phyloP scores from a whole-genome alignment of 2,329 filamentous ascomycete species.

The Phyllosticta ampelicida region DNA sequence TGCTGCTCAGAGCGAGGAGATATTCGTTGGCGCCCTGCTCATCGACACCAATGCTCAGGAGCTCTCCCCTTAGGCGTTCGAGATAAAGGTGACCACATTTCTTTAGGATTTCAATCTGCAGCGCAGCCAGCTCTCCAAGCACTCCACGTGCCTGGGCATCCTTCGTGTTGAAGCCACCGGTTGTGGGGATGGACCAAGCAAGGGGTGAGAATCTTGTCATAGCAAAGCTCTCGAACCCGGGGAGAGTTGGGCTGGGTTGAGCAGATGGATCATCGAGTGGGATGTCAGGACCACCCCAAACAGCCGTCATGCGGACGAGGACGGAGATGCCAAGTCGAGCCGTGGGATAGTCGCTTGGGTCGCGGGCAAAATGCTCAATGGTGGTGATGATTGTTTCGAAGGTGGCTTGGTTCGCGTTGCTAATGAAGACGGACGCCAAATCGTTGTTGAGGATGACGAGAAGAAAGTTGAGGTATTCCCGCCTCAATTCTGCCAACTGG shows the following conservation, averaged over 20 bases:
- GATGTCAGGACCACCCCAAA: slow-evolving; percentile 79
- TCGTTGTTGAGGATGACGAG: slow-evolving; percentile 85
- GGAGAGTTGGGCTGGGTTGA: slow-evolving; percentile 39
- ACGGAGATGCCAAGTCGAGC: slow-evolving; percentile 72
- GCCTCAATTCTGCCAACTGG: slow-evolving; percentile 78
- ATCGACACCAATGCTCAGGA: slow-evolving; percentile 54
- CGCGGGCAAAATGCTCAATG: slow-evolving; percentile 73
- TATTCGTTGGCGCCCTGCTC: slow-evolving; percentile 56
- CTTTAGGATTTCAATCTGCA: slow-evolving; percentile 82
- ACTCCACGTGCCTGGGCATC: slow-evolving; percentile 87
- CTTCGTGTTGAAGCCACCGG: slow-evolving; percentile 66
- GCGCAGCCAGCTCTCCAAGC: slow-evolving; percentile 70
- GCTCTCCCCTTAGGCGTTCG: slow-evolving; percentile 54
- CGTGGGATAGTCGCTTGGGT: slow-evolving; percentile 55
- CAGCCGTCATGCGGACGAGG: slow-evolving; percentile 68
- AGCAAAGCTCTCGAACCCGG: slow-evolving; percentile 87
- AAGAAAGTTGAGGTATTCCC: slow-evolving; percentile 92
- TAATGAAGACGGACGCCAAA: slow-evolving; percentile 78
- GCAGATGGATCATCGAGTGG: slow-evolving; percentile 12
- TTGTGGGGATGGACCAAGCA: slow-evolving; percentile 79
- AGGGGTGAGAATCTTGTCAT: slow-evolving; percentile 79
- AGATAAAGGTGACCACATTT: slow-evolving; percentile 82
- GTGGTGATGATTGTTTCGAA: slow-evolving; percentile 83
- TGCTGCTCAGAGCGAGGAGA: slow-evolving; percentile 36
- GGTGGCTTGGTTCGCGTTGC: slow-evolving; percentile 75